Conservation (phyloP, 2,329 filamentous ascomycete species). For the Fusarium drepaniforme region DNA sequence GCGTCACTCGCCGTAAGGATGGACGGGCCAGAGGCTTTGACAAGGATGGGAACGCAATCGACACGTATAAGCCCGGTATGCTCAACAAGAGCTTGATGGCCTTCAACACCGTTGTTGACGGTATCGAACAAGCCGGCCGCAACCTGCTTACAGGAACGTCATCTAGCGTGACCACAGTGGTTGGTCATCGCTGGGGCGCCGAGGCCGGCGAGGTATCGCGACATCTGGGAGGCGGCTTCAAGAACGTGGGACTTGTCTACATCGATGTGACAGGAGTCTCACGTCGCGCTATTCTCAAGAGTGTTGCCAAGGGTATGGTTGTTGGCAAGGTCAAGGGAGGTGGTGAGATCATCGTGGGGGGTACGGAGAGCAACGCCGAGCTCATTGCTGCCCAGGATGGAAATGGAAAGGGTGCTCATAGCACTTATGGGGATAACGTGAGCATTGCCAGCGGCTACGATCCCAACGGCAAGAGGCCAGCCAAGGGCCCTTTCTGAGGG, state of each 20-base stretch:
- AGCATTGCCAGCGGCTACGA: conserved; percentile 46
- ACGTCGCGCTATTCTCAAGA: conserved; percentile 89
- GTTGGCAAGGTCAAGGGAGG: conserved; percentile 83
- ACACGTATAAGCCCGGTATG: conserved; percentile 86
- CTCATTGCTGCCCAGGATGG: conserved; percentile 40
- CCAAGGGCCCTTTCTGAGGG: conserved; percentile 35
- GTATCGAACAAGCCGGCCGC: conserved; percentile 88
- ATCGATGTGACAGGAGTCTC: conserved; percentile 97
- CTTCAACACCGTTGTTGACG: conserved; percentile 93
- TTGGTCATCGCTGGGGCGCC: conserved; percentile 88
- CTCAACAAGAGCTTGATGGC: conserved; percentile 98
- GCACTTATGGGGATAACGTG: conserved; percentile 44
- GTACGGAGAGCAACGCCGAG: conserved; percentile 58
- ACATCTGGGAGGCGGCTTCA: conserved; percentile 85
- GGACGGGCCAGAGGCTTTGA: conserved; percentile 71
- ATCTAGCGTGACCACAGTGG: conserved; percentile 84
- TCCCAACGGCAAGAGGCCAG: conserved; percentile 49
- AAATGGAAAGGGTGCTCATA: conserved; percentile 36
- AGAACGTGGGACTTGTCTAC: conserved; percentile 97
- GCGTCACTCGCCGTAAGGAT: conserved; percentile 66
- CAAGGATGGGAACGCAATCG: conserved; percentile 74
- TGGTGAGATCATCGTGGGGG: conserved; percentile 79
- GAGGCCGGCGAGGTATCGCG: conserved; percentile 86
- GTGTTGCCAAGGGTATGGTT: conserved; percentile 96
- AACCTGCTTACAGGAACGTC: conserved; percentile 81